Evolutionary conservation across 306 rosid genomes (phyloP), one percentile per base, ranked within the genome.

Genomic region (Echinosophora koreensis): DNA sequence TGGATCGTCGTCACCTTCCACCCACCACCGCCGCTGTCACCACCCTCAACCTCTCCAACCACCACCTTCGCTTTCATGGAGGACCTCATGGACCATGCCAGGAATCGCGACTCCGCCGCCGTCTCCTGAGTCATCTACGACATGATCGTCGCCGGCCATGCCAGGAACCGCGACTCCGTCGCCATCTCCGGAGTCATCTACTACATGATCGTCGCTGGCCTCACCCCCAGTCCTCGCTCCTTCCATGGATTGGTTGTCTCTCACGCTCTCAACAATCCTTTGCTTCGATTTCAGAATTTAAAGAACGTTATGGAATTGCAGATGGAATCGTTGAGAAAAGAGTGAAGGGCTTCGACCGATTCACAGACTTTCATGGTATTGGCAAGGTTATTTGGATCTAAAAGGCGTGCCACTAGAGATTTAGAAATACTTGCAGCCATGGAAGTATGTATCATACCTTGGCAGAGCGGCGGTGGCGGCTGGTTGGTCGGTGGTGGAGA

Each of bases 181-280:
- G 93, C 90, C 49, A 97, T 90, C 77, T 72, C 90, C 13, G 88
- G 87, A 8, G 91, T 94, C 79, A 88, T 94, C 46, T 89, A 92
- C 85, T 97, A 92, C 85, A 94, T 94, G 98, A 84, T 94, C 54
- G 97, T 95, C 18, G 97, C 97, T 7, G 98, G 98, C 11, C 89
- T 94, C 69, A 78, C 55, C 77, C 98, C 97, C 5, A 97, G 97
- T 6, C 98, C 98, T 5, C 85, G 98, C 83, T 92, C 98, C 51
- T 94, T 92, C 82, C 98, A 94, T 35, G 98, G 88, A 12, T 83
- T 94, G 84, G 73, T 94, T 1, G 97, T 94, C 13, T 94, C 97
- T 7, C 83, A 90, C 66, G 80, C 80, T 57, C 93, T 92, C 69
- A 90, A 88, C 72, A 97, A 90, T 10, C 28, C 0, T 22, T 0